A percentile compares a stretch with the other conserved stretches of the same genome.
Conservation (phyloP, 2,329 filamentous ascomycete species). For the Ophiostoma populinum region DNA sequence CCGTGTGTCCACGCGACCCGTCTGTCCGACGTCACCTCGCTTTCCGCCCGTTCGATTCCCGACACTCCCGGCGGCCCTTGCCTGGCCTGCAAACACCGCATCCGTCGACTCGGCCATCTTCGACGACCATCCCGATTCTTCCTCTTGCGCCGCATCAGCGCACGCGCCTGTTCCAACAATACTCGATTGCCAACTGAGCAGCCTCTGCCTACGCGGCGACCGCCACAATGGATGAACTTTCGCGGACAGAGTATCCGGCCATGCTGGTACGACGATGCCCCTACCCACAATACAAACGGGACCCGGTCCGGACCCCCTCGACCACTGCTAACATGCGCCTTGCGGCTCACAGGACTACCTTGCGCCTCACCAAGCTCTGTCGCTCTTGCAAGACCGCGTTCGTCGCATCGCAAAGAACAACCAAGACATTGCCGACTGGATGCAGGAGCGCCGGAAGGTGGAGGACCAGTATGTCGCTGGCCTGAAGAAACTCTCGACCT, state of each 20-base stretch:
- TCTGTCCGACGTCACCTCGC: not conserved
- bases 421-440: slow-evolving; percentile 84
- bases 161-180: too few relatives aligned
- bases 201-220: not conserved
- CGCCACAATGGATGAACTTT: slow-evolving; percentile 50
- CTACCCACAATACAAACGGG: too few relatives aligned
- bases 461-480: slow-evolving; percentile 80
- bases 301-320: not conserved
- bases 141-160: too few relatives aligned
- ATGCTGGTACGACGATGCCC: slow-evolving; percentile 55
- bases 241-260: slow-evolving; percentile 79
- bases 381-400: slow-evolving; percentile 70
- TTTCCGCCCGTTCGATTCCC: not conserved
- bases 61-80: not conserved
- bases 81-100: too few relatives aligned
- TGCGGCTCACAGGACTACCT: slow-evolving; percentile 48
- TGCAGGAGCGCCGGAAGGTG: slow-evolving; percentile 85
- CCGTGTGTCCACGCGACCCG: too few relatives aligned
- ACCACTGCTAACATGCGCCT: slow-evolving; percentile 4
- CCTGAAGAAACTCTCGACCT: slow-evolving; percentile 63
- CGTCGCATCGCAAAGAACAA: slow-evolving; percentile 78
- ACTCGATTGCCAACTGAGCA: too few relatives aligned
- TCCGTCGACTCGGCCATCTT: too few relatives aligned
- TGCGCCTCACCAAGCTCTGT: slow-evolving; percentile 65
- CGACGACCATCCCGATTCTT: too few relatives aligned